Percentiles rank a stretch among this genome's conserved stretches.
phyloP scores from a whole-genome alignment of 345 rosid species.

The Citrus reticulata region DNA sequence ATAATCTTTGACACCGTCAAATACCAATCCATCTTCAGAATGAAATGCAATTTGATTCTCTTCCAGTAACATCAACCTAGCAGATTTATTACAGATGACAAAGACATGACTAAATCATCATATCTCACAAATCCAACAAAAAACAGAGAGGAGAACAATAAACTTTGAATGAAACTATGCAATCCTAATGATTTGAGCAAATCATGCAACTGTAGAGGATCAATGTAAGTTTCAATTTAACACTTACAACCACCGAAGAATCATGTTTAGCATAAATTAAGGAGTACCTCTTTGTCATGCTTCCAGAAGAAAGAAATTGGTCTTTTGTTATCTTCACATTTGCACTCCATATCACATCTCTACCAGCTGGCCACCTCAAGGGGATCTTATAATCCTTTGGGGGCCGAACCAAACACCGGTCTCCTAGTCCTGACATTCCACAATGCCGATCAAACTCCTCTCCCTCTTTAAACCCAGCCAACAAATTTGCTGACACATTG shows the following conservation, averaged over 20 bases:
- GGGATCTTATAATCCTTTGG: constrained; percentile 96
- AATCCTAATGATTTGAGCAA: not conserved
- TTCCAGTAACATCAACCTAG: constrained; percentile 91
- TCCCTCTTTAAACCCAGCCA: constrained; percentile 74
- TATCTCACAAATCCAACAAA: not conserved
- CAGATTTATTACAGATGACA: not conserved
- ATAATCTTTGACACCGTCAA: constrained; percentile 94
- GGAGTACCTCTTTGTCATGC: constrained; percentile 82
- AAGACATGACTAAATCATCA: not conserved
- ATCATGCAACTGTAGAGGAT: not conserved
- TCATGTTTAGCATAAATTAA: constrained; percentile 1
- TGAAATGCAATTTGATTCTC: constrained; percentile 98
- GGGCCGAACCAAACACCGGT: constrained; percentile 76
- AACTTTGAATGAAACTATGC: not conserved
- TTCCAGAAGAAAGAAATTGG: constrained; percentile 97
- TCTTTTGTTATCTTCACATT: constrained; percentile 93
- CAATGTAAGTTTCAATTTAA: not conserved
- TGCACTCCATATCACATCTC: constrained; percentile 95
- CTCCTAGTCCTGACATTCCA: constrained; percentile 47
- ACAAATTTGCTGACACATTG: constrained; percentile 67
- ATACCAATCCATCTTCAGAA: constrained; percentile 78
- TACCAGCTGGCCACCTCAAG: constrained; percentile 89
- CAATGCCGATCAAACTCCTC: constrained; percentile 94
- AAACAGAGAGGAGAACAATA: not conserved
- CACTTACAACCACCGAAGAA: constrained; percentile 12